Evolutionary conservation across 1,139 yeast species (phyloP).

Genomic region (Blastobotrys indianensis): DNA sequence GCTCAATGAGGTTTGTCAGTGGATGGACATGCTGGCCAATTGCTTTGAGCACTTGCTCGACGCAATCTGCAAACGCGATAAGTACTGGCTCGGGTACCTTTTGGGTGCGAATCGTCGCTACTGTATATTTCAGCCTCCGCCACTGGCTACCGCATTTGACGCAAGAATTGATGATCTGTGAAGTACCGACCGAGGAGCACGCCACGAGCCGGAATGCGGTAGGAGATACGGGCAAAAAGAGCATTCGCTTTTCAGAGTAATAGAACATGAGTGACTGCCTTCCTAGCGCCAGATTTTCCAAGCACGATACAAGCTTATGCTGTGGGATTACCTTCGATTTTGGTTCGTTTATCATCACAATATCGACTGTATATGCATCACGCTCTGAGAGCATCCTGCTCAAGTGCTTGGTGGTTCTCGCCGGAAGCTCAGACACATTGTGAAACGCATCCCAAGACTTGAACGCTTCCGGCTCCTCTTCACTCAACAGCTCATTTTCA

Average conservation of each 20-base stretch:
- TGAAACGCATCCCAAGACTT: conserved; percentile 12
- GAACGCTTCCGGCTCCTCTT: background rate
- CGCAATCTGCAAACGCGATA: conserved; percentile 28
- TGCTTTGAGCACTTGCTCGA: conserved; percentile 20
- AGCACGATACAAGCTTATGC: conserved; percentile 13
- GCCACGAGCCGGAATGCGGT: conserved; percentile 19
- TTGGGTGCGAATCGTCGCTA: conserved; percentile 15
- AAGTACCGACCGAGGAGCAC: conserved; percentile 16
- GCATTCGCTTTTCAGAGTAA: conserved; percentile 16
- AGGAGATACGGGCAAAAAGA: conserved; percentile 13
- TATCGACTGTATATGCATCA: background rate
- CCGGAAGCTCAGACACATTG: background rate
- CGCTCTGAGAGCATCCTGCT: conserved; percentile 3
- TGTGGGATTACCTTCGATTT: conserved; percentile 7
- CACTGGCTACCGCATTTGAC: conserved; percentile 26
- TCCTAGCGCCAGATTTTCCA: conserved; percentile 20
- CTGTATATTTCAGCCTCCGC: conserved; percentile 25
- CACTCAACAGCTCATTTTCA: background rate
- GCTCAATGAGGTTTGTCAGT: conserved; percentile 14
- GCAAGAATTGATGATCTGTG: conserved; percentile 18
- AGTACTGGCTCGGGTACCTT: conserved; percentile 21
- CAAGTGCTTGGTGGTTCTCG: background rate
- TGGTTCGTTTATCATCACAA: background rate
- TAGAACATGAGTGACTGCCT: conserved; percentile 19
- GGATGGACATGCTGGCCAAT: conserved; percentile 13